Evolutionary conservation across 495 filamentous ascomycete genomes (phyloP).

Genomic region (Sabuloglossum arenarium): DNA sequence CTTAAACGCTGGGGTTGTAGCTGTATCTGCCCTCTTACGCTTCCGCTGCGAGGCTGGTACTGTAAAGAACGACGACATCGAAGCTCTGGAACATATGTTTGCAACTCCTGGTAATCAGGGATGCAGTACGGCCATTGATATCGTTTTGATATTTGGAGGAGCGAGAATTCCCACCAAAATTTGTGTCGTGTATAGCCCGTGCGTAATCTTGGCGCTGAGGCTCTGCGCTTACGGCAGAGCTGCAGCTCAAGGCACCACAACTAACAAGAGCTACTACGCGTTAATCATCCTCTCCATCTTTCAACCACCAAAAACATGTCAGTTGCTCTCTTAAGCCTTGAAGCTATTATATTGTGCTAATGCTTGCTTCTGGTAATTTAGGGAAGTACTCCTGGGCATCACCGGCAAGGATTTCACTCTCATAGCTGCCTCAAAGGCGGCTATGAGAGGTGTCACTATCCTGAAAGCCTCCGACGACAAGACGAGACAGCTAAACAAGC

Average conservation of each 20-base stretch:
- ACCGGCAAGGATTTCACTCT: conserved; percentile 98
- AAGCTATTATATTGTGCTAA: background rate
- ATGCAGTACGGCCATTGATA: background rate
- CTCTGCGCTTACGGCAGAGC: background rate
- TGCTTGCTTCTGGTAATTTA: conserved; percentile 16
- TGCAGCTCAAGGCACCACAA: background rate
- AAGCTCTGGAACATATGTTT: background rate
- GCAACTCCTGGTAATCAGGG: background rate
- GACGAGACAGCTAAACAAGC: conserved; percentile 70
- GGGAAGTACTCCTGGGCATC: conserved; percentile 96
- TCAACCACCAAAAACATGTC: background rate
- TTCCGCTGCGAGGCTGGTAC: conserved; percentile 57
- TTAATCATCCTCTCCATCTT: background rate
- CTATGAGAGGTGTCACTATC: conserved; percentile 90
- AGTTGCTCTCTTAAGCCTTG: background rate
- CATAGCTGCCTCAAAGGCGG: conserved; percentile 90
- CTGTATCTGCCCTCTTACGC: conserved; percentile 42
- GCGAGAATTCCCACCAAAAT: background rate
- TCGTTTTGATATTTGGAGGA: background rate
- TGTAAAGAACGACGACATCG: conserved; percentile 78
- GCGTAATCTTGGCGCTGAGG: background rate
- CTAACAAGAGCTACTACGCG: background rate
- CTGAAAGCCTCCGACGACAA: conserved; percentile 96
- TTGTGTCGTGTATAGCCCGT: background rate
- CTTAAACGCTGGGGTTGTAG: conserved; percentile 24